These are phyloP conservation scores for Triticum urartu DNA, from an alignment of 176 grass and related monocot genomes.

Conservation along the genomic window DNA sequence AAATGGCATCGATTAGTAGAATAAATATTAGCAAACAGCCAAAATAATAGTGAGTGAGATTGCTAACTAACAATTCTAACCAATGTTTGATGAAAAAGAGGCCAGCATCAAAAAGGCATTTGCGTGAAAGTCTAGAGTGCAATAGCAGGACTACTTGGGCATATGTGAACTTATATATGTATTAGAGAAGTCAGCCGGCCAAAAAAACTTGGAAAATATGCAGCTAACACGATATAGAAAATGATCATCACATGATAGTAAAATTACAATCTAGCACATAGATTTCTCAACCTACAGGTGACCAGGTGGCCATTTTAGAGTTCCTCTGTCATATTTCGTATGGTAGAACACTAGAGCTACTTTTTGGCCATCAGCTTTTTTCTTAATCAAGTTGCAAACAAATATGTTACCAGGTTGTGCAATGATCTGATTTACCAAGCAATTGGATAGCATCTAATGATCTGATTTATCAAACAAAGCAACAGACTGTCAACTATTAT, in stretches of 20 bases:
- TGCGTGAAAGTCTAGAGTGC: background rate
- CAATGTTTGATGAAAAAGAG: background rate
- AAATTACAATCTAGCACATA: constrained; percentile 3
- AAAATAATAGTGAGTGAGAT: constrained; percentile 2
- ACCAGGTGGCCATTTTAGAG: background rate
- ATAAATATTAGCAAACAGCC: background rate
- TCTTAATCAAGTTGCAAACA: background rate
- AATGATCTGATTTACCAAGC: background rate
- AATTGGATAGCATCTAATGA: background rate
- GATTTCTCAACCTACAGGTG: background rate
- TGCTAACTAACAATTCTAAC: background rate
- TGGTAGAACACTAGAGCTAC: background rate
- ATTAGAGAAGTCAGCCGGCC: constrained; percentile 29
- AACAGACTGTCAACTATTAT: background rate
- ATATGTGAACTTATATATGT: background rate
- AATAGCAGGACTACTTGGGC: background rate
- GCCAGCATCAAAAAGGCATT: constrained; percentile 6
- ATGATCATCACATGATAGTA: background rate
- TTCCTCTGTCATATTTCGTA: background rate
- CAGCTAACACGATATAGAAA: background rate
- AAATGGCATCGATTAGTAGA: background rate
- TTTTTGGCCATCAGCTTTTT: background rate
- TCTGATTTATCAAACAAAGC: background rate
- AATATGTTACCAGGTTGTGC: background rate
- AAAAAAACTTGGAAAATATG: constrained; percentile 2